Conservation (phyloP, 2,329 filamentous ascomycete species). For the Phaeosphaeria sp. region DNA sequence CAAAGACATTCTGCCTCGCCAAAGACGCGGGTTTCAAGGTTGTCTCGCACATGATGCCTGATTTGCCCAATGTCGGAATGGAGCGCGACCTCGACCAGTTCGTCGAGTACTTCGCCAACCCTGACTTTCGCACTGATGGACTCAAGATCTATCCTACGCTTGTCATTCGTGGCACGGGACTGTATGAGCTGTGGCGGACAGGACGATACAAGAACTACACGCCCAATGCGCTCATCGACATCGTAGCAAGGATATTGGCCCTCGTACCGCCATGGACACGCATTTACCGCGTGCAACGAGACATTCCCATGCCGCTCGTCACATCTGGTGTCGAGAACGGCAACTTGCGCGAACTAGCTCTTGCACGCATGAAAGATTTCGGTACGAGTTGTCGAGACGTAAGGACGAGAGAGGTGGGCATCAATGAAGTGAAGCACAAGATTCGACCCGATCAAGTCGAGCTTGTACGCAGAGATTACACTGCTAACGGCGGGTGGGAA, state of each 20-base stretch:
- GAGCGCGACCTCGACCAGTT: constrained; percentile 97
- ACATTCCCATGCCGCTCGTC: constrained; percentile 99
- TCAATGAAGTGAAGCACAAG: constrained; percentile 99
- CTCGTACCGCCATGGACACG: constrained; percentile 96
- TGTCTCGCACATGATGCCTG: constrained; percentile 99
- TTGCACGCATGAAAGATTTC: constrained; percentile 99
- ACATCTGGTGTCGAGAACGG: constrained; percentile 98
- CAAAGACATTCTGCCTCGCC: constrained; percentile 94
- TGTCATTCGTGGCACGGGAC: constrained; percentile 92
- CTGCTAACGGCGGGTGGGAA: constrained; percentile 96
- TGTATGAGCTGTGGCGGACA: constrained; percentile 97
- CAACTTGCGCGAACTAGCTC: constrained; percentile 88
- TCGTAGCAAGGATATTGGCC: constrained; percentile 94
- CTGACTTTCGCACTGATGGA: constrained; percentile 93
- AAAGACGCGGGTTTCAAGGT: constrained; percentile 99
- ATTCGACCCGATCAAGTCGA: constrained; percentile 96
- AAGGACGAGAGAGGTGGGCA: constrained; percentile 92
- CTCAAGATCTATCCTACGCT: constrained; percentile 98
- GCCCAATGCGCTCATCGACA: constrained; percentile 92
- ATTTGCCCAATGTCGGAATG: constrained; percentile 97
- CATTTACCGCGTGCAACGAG: constrained; percentile 97
- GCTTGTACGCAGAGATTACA: constrained; percentile 90
- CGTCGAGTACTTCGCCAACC: constrained; percentile 96
- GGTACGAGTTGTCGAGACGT: constrained; percentile 97
- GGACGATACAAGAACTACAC: constrained; percentile 99